These are phyloP conservation scores for Dactylellina parvicollis DNA, from an alignment of 2,329 filamentous ascomycete species.

Conservation along the genomic window DNA sequence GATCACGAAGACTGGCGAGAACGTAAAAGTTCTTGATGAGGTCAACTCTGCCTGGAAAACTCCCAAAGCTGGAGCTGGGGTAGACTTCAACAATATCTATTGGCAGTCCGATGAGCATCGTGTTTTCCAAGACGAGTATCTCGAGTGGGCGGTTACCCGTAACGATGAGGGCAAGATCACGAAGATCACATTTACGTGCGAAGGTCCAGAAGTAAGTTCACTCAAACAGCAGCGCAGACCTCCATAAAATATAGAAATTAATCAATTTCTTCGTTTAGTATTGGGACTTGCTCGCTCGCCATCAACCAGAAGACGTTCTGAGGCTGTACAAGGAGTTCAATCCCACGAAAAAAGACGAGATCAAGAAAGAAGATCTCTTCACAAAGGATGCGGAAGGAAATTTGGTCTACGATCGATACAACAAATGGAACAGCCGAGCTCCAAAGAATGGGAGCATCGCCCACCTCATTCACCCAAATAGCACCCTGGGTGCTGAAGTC, in stretches of 20 bases:
- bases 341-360: constrained; percentile 31
- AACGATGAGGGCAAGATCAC: constrained; percentile 13
- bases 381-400: background rate
- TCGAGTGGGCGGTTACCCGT: constrained; percentile 48
- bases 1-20: background rate
- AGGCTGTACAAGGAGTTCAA: constrained; percentile 37
- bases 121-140: constrained; percentile 47
- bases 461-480: constrained; percentile 46
- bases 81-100: constrained; percentile 18
- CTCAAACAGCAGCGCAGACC: background rate
- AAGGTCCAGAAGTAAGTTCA: constrained; percentile 49
- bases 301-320: constrained; percentile 42
- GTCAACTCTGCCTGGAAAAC: background rate
- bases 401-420: constrained; percentile 11
- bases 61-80: background rate
- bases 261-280: constrained; percentile 25
- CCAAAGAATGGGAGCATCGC: constrained; percentile 46
- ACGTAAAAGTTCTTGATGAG: background rate
- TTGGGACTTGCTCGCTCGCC: constrained; percentile 28
- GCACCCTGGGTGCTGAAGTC: constrained; percentile 43
- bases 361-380: constrained; percentile 43
- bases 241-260: background rate
- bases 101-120: constrained; percentile 19
- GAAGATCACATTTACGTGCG: constrained; percentile 49
- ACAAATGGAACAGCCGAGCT: constrained; percentile 44